Percentiles rank a stretch among this genome's conserved stretches.
These are phyloP conservation scores for Camelina sativa DNA, from an alignment of 345 rosid genomes.

Conservation along the genomic window DNA sequence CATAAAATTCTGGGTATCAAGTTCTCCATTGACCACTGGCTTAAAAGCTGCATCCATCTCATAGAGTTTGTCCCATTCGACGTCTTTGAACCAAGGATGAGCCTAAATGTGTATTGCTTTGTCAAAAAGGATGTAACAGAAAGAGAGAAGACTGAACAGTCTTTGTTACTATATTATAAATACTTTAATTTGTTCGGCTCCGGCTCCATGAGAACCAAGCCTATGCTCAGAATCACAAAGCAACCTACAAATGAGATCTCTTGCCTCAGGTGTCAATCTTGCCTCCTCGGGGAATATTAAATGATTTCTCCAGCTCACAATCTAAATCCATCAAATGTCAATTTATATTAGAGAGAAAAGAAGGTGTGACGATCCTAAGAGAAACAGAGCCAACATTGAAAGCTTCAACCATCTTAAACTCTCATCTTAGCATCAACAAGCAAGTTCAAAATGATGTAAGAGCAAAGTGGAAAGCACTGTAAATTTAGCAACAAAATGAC, in stretches of 20 bases:
- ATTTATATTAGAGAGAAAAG: background rate
- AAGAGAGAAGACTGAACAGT: constrained; percentile 21
- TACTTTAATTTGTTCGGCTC: constrained; percentile 71
- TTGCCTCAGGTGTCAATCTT: constrained; percentile 84
- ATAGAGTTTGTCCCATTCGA: constrained; percentile 78
- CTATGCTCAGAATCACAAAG: constrained; percentile 88
- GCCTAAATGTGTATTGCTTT: constrained; percentile 50
- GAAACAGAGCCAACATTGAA: constrained; percentile 9
- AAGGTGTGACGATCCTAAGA: background rate
- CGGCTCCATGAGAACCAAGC: constrained; percentile 76
- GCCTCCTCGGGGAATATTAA: constrained; percentile 79
- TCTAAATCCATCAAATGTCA: constrained; percentile 52
- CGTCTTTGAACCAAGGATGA: constrained; percentile 96
- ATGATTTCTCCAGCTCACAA: constrained; percentile 88
- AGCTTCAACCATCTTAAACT: background rate
- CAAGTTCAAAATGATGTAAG: background rate
- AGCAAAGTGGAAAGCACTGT: constrained; percentile 3
- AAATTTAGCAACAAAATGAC: constrained; percentile 44
- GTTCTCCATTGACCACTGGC: constrained; percentile 81
- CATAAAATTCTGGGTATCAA: constrained; percentile 91
- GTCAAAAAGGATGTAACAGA: constrained; percentile 27
- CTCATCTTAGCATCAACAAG: constrained; percentile 2
- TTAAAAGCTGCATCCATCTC: constrained; percentile 91
- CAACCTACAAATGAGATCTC: constrained; percentile 73
- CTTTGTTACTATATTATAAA: constrained; percentile 16